phyloP scores from a whole-genome alignment of 306 rosid genomes.

The Cucurbita moschata region DNA sequence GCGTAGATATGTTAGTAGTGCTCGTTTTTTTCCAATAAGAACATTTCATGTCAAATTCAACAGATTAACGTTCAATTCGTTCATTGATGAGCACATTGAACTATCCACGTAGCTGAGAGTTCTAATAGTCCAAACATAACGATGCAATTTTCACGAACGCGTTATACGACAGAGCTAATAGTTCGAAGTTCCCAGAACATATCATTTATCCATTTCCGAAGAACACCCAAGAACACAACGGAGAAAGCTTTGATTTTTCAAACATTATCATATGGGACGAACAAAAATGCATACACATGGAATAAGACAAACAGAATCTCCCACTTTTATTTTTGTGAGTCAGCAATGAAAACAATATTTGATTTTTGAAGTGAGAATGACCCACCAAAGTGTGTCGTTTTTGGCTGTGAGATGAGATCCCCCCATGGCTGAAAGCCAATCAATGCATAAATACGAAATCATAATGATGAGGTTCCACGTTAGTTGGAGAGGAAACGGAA shows the following conservation, averaged over 20 bases:
- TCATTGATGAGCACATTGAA: too few species aligned
- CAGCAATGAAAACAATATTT: slow-evolving; percentile 2
- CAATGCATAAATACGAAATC: too few species aligned
- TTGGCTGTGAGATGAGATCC: neutral
- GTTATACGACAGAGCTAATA: too few species aligned
- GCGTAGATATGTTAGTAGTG: too few species aligned
- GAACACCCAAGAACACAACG: neutral
- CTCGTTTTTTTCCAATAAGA: neutral
- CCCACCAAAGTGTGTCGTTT: neutral
- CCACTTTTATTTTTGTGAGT: neutral
- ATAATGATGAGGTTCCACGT: too few species aligned
- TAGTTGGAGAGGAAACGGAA: too few species aligned
- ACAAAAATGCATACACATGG: neutral
- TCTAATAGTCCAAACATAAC: too few species aligned
- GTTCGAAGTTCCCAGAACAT: too few species aligned
- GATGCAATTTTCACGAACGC: too few species aligned
- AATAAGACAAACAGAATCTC: neutral
- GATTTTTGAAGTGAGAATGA: neutral
- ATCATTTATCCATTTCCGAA: neutral
- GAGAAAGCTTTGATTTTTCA: neutral
- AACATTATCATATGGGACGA: neutral
- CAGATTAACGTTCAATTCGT: neutral
- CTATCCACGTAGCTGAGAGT: too few species aligned
- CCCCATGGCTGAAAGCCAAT: neutral
- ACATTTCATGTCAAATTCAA: neutral